These are phyloP conservation scores for Fistulinella prunicolor DNA, from an alignment of 768 basidiomycete species.

Conservation along the genomic window DNA sequence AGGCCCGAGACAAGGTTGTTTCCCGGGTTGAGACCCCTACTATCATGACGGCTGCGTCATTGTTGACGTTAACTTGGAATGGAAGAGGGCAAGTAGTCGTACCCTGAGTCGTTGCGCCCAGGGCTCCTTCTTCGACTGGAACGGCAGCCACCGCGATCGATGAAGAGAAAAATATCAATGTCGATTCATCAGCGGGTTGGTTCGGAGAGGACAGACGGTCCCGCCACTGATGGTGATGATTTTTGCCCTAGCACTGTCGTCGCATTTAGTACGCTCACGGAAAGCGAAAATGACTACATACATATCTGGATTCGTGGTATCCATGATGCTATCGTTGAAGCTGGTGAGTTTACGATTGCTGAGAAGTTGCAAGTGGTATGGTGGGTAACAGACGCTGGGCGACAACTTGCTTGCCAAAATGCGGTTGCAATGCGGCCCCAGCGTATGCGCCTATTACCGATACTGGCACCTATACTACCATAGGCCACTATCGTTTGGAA, in stretches of 20 bases:
- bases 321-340: too few species aligned
- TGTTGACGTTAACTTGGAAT: not conserved
- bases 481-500: too few species aligned
- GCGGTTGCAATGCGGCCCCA: too few species aligned
- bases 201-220: conserved; percentile 21
- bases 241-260: conserved; percentile 1
- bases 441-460: too few species aligned
- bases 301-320: too few species aligned
- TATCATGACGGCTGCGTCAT: conserved; percentile 20
- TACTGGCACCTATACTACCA: too few species aligned
- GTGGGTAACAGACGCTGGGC: too few species aligned
- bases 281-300: too few species aligned
- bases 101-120: conserved; percentile 56
- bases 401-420: too few species aligned
- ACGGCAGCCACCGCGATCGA: conserved; percentile 46
- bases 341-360: too few species aligned
- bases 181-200: conserved; percentile 35
- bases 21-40: conserved; percentile 52
- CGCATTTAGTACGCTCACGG: too few species aligned
- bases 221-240: conserved; percentile 1
- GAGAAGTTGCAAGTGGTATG: too few species aligned
- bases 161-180: conserved; percentile 42
- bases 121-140: conserved; percentile 83
- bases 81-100: conserved; percentile 22
- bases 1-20: conserved; percentile 66